These are phyloP conservation scores for Tremella fuciformis DNA, from an alignment of 768 basidiomycete genomes.

Conservation along the genomic window DNA sequence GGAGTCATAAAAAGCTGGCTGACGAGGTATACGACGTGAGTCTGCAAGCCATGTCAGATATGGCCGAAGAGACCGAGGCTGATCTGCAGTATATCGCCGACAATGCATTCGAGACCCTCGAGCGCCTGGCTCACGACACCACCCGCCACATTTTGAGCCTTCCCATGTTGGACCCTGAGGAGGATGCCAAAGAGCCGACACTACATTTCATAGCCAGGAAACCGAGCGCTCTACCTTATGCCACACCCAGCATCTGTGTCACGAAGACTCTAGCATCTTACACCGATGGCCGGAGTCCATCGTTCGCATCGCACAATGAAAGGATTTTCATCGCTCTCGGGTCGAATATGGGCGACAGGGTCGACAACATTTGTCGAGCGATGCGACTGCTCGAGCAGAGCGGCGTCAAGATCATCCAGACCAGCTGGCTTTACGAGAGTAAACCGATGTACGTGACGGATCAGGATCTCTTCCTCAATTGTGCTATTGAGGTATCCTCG, in stretches of 20 bases:
- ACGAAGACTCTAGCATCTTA: constrained; percentile 48
- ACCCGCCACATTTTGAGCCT: constrained; percentile 56
- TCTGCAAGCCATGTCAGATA: constrained; percentile 18
- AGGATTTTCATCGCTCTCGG: constrained; percentile 73
- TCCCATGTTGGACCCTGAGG: too few relatives aligned
- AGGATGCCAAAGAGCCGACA: constrained; percentile 9
- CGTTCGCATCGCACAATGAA: not conserved
- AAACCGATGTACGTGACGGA: constrained; percentile 93
- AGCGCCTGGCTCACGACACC: constrained; percentile 64
- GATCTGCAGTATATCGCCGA: constrained; percentile 55
- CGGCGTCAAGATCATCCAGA: constrained; percentile 51
- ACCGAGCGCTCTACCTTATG: constrained; percentile 67
- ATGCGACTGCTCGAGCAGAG: constrained; percentile 64
- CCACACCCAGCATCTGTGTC: constrained; percentile 67
- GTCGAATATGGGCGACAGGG: constrained; percentile 84
- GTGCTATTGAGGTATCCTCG: constrained; percentile 84
- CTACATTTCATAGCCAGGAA: constrained; percentile 67
- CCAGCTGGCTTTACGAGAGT: constrained; percentile 86
- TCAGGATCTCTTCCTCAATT: constrained; percentile 84
- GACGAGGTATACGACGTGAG: constrained; percentile 53
- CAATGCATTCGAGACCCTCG: constrained; percentile 64
- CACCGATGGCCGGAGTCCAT: not conserved
- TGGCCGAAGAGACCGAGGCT: not conserved
- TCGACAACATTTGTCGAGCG: constrained; percentile 75
- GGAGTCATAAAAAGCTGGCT: constrained; percentile 56